Base-by-base conservation (phyloP, 192 early-diverging fungal species). In the Spizellomyces sp. region DNA sequence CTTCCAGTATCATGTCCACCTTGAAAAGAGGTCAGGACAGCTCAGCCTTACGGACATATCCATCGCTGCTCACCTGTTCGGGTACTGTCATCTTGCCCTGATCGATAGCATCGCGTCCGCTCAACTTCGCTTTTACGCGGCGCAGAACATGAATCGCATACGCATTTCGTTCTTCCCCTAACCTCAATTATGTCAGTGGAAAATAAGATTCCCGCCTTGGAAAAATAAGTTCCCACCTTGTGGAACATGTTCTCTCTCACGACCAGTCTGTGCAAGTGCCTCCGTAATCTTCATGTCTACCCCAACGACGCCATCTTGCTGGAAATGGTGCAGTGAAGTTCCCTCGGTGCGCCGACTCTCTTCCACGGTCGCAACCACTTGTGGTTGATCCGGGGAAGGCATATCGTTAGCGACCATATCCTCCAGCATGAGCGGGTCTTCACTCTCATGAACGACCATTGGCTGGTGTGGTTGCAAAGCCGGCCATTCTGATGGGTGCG, bases 141-240 rank as follows among this genome's bases (percentile, higher is more conserved):
- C 73, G 73, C 10, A 94, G 78, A n/a, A 94, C 81, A 55, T 81
- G 73, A 19, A 90, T 76, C 6, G 87, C 91, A 71, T 86, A 83
- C 9, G 79, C 75, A 58, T 92, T 92, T 2, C 84, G 79, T 42
- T 45, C 55, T 69, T 70, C 41, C 50, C 14, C 50, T 54, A 4
- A 12, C 1, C 14, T 1, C 14, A n/a, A 54, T 2, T 4, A 12
- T 54, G 27, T 54, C 17, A 54, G 50, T 2, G 50, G 14, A 54
- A 54, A 12, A 54, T 4, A n/a, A 2, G 48, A 9, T 52, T 52
- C 9, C 0, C 17, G 50, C 50, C 12, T 12, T 54, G 17, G 4
- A 19, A 54, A n/a, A n/a, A 2, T 54, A 12, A 19, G 50, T 54
- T 54, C 50, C 50, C 14, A 19, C 14, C 17, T 4, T 54, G 50